Evolutionary conservation across 148 eudicot species (phyloP), one percentile per base, ranked within the genome.

Genomic region (Dysphania ambrosioides): DNA sequence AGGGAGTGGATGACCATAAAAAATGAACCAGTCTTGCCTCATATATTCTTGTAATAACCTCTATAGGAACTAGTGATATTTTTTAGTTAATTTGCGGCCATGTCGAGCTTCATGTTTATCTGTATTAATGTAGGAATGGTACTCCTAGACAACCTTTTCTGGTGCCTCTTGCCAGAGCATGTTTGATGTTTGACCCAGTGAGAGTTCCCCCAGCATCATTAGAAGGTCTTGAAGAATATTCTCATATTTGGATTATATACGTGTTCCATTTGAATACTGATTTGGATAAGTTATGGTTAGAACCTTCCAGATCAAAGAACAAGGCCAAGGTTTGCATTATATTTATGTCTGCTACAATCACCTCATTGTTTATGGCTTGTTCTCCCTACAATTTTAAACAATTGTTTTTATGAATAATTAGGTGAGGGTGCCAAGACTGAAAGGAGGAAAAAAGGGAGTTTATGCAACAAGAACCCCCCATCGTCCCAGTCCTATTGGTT

Each of bases 391-490:
- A 3, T 34, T 15, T 55, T 59, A 10, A 29, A 44, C 34, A 67
- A 58, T 72, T 62, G 24, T 55, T 73, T n/a, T 66, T 62, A 59
- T 77, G 79, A 66, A 79, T 77, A 71, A 68, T 62, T 83, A 94
- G 98, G 98, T 95, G 42, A 90, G 93, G 80, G 97, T 95, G 57
- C 98, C 98, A 55, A 86, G 92, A 72, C 80, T 95, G 74, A 87
- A 86, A 79, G 98, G 98, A 68, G 96, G 75, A 75, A 95, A 79
- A 78, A 85, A 82, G 85, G 98, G 98, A 56, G 82, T 95, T 24
- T 92, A 87, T 88, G 97, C 97, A 40, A 95, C 99, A 76, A 89
- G 99, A 86, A 83, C 97, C 78, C 99, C 99, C 10, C 99, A 95
- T 84, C 96, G 99, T 69, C 96, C 91, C n/a, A 84, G 90, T 79